phyloP scores from a whole-genome alignment of 1,284 basidiomycete genomes.

The Cerrena zonata region DNA sequence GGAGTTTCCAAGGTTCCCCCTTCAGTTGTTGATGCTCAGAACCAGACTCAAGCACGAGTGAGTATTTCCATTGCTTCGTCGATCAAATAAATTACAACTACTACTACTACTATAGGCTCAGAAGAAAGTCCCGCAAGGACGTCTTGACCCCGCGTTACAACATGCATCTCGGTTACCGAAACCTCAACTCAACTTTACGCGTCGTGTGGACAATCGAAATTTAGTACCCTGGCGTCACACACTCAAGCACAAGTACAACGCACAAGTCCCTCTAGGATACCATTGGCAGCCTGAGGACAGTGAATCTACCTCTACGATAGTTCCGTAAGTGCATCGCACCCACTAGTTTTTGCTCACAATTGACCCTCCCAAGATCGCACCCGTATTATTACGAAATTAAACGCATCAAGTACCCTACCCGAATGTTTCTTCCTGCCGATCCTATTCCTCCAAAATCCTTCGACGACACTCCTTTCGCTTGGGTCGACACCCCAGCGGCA shows the following conservation, averaged over 20 bases:
- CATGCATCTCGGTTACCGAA: conserved; percentile 70
- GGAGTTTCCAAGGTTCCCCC: conserved; percentile 67
- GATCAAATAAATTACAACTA: too few species aligned
- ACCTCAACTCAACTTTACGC: conserved; percentile 71
- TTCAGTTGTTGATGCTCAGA: conserved; percentile 46
- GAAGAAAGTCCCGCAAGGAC: conserved; percentile 28
- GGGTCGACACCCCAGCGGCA: conserved; percentile 57
- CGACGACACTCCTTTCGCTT: conserved; percentile 67
- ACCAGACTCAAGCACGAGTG: conserved; percentile 12
- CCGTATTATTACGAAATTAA: conserved; percentile 81
- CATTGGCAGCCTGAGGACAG: conserved; percentile 43
- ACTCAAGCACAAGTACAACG: conserved; percentile 71
- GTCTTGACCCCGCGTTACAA: conserved; percentile 55
- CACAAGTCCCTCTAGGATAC: conserved; percentile 71
- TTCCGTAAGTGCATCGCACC: conserved; percentile 24
- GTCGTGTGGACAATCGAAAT: conserved; percentile 49
- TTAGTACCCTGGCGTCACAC: conserved; percentile 55
- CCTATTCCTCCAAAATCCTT: conserved; percentile 54
- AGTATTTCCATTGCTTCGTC: too few species aligned
- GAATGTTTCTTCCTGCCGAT: conserved; percentile 52
- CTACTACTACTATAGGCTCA: too few species aligned
- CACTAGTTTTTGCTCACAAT: neutral
- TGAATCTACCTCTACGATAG: conserved; percentile 21
- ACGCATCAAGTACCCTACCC: conserved; percentile 64
- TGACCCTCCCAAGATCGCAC: conserved; percentile 48